These are phyloP conservation scores for Adansonia grandidieri DNA, from an alignment of 441 rosid genomes.

Conservation along the genomic window DNA sequence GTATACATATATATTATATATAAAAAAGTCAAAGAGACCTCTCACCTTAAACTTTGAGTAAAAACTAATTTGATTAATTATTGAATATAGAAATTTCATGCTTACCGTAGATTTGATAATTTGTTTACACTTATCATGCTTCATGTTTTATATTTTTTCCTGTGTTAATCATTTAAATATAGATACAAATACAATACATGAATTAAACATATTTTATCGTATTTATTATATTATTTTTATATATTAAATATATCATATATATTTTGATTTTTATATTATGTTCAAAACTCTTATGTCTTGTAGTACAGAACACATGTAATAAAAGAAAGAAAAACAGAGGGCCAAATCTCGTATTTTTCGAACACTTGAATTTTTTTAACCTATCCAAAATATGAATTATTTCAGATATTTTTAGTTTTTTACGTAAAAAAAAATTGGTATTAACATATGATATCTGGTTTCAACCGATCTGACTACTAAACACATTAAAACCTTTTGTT, in stretches of 20 bases:
- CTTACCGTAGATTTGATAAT: background rate
- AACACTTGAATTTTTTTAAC: background rate
- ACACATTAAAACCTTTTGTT: background rate
- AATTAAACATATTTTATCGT: too few relatives aligned
- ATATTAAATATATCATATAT: too few relatives aligned
- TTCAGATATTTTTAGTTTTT: background rate
- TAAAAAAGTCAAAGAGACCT: background rate
- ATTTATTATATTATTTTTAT: too few relatives aligned
- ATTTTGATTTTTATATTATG: too few relatives aligned
- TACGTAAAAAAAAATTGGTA: background rate
- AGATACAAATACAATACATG: too few relatives aligned
- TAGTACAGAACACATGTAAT: too few relatives aligned
- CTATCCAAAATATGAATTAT: background rate
- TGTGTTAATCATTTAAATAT: too few relatives aligned
- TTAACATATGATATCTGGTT: background rate
- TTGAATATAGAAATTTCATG: background rate
- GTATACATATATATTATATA: background rate
- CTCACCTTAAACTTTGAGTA: slow-evolving; percentile 19
- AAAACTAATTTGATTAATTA: slow-evolving; percentile 2
- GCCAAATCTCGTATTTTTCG: too few relatives aligned
- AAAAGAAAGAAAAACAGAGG: too few relatives aligned
- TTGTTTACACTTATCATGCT: background rate
- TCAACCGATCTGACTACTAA: background rate
- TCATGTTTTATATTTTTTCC: too few relatives aligned
- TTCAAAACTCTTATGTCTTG: too few relatives aligned